Evolutionary conservation across 2,329 filamentous ascomycete genomes (phyloP), one percentile per base, ranked within the genome.

Genomic region (Cladosporium cucumerinum): DNA sequence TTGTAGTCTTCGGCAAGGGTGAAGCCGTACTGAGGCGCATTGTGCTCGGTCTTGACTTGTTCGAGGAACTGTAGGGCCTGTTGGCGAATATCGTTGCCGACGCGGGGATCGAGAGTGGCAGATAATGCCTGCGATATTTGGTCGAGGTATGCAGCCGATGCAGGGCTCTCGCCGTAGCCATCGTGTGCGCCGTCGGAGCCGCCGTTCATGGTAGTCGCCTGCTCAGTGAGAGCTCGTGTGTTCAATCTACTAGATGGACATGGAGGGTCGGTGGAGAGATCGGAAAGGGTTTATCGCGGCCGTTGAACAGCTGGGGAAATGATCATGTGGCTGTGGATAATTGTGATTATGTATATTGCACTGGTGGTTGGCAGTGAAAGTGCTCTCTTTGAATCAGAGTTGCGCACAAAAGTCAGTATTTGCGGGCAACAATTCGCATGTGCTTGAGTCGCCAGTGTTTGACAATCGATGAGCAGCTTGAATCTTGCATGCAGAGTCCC

Each of bases 1-100:
- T 84, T 82, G 72, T 83, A 85, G 77, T 95, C 89, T 69, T 86
- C 87, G 52, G 93, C 93, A 66, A 99, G 86, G 26, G 85, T 85
- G 78, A 92, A 96, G 70, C 95, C 95, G 79, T 95, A 89, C 57
- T 90, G 87, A 2, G 93, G 92, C 5, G 94, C 93, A 72, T 93
- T 88, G 65, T 86, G 82, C 71, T 90, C 86, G 55, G 86, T 84
- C 80, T 97, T 98, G 73, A 96, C 85, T 25, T 89, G 82, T 76
- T 99, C 95, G 69, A 99, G 89, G 74, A 92, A 97, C 43, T 86
- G 79, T 69, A 95, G 90, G 54, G 95, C 95, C 76, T 95, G 86
- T 75, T 90, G 86, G 68, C 95, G 91, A 62, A 89, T 84, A 68
- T 91, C 85, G 78, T 97, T 97, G 69, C 87, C 84, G 48, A 93